Evolutionary conservation across 768 basidiomycete species (phyloP).

Genomic region (Mycena vitilis): DNA sequence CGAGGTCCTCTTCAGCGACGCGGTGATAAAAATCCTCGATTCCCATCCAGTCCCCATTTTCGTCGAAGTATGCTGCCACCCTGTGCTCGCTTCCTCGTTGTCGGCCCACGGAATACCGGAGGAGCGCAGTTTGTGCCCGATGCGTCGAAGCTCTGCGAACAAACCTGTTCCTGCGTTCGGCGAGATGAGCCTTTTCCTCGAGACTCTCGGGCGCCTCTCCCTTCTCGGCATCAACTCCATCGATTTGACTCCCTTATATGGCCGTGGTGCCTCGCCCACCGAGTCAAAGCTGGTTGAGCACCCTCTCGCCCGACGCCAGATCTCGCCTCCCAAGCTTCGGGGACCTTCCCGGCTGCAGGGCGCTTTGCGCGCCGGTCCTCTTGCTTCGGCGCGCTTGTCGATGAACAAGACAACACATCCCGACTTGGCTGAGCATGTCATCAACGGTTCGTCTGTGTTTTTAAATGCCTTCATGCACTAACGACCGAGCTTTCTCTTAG

Average conservation of each 20-base stretch:
- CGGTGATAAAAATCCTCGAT: background rate
- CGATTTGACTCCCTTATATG: slow-evolving; percentile 1
- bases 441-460: slow-evolving; percentile 1
- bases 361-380: background rate
- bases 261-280: background rate
- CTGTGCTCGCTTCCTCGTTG: slow-evolving; percentile 1
- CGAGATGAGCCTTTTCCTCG: background rate
- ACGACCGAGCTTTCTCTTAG: background rate
- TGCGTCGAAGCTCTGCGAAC: background rate
- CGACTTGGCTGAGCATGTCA: slow-evolving; percentile 5
- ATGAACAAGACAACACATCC: background rate
- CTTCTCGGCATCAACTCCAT: background rate
- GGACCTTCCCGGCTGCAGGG: too few relatives aligned
- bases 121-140: background rate
- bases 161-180: background rate
- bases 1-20: slow-evolving; percentile 4
- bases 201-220: background rate
- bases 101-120: background rate
- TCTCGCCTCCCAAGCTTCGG: slow-evolving; percentile 4
- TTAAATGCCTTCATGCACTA: background rate
- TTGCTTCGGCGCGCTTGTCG: background rate
- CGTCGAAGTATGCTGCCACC: slow-evolving; percentile 1
- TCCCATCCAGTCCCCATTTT: background rate
- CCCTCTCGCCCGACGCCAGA: background rate
- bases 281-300: background rate